These are phyloP conservation scores for Moringa oleifera DNA, from an alignment of 345 rosid species.

Conservation along the genomic window DNA sequence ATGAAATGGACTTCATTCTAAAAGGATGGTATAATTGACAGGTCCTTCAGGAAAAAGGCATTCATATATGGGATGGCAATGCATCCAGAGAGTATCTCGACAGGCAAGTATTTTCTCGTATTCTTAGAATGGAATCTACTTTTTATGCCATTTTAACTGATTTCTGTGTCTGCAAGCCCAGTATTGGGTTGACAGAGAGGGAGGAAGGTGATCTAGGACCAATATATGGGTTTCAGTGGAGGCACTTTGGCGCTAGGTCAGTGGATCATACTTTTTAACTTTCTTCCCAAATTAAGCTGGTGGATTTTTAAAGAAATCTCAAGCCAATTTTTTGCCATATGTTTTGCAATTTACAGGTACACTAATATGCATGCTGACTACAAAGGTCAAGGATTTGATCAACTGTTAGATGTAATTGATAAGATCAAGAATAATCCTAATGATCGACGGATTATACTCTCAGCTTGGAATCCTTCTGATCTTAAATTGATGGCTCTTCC, in stretches of 20 bases:
- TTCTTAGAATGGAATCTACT: background rate
- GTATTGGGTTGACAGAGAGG: slow-evolving; percentile 72
- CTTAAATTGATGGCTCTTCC: slow-evolving; percentile 94
- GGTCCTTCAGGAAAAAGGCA: slow-evolving; percentile 91
- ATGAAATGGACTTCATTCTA: background rate
- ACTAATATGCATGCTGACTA: slow-evolving; percentile 95
- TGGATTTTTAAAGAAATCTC: slow-evolving; percentile 4
- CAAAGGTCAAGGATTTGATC: slow-evolving; percentile 94
- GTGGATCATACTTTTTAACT: slow-evolving; percentile 19
- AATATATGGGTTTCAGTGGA: slow-evolving; percentile 98
- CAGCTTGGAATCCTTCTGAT: slow-evolving; percentile 98
- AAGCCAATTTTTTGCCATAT: slow-evolving; percentile 2
- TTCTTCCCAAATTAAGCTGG: slow-evolving; percentile 9
- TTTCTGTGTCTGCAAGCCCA: slow-evolving; percentile 25
- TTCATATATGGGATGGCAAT: slow-evolving; percentile 96
- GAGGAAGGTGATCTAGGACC: slow-evolving; percentile 98
- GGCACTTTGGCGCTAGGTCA: slow-evolving; percentile 97
- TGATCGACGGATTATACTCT: slow-evolving; percentile 82
- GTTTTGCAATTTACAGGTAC: slow-evolving; percentile 44
- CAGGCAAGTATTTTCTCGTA: slow-evolving; percentile 31
- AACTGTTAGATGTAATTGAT: slow-evolving; percentile 73
- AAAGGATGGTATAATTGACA: slow-evolving; percentile 24
- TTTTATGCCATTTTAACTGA: slow-evolving; percentile 4
- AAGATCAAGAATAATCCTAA: slow-evolving; percentile 91
- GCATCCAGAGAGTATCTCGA: slow-evolving; percentile 91